Conservation (phyloP, 768 basidiomycete species). For the Suillus paluster region DNA sequence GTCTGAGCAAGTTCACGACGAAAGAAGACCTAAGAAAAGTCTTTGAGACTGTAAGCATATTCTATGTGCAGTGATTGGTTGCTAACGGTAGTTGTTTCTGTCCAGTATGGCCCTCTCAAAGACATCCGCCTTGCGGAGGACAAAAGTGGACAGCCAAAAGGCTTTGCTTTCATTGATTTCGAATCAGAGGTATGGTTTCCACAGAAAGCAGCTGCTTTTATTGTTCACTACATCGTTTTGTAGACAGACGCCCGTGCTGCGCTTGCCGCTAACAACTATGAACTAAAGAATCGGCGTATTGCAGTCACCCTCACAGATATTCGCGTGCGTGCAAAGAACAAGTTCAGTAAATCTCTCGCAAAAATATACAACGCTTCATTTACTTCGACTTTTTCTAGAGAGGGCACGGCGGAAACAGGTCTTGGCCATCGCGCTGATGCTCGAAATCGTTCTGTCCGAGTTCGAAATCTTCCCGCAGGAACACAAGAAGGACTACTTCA, state of each 20-base stretch:
- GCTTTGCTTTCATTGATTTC: slow-evolving; percentile 94
- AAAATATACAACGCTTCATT: not conserved
- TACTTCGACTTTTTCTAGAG: slow-evolving; percentile 32
- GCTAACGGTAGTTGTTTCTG: slow-evolving; percentile 11
- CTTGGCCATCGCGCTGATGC: slow-evolving; percentile 58
- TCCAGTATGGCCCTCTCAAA: slow-evolving; percentile 84
- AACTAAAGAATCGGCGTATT: slow-evolving; percentile 88
- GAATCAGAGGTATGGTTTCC: slow-evolving; percentile 65
- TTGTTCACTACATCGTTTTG: slow-evolving; percentile 8
- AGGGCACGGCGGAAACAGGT: slow-evolving; percentile 55
- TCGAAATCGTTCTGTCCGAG: slow-evolving; percentile 72
- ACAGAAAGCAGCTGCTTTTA: not conserved
- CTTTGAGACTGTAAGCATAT: slow-evolving; percentile 68
- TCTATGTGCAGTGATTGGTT: not conserved
- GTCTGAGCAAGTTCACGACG: slow-evolving; percentile 77
- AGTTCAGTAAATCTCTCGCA: slow-evolving; percentile 42
- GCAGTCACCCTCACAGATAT: slow-evolving; percentile 87
- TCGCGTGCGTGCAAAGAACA: slow-evolving; percentile 57
- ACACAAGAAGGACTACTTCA: slow-evolving; percentile 93
- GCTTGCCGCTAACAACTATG: slow-evolving; percentile 81
- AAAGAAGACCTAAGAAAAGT: slow-evolving; percentile 79
- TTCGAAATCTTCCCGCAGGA: slow-evolving; percentile 72
- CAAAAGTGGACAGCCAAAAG: slow-evolving; percentile 70
- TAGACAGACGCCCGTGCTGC: slow-evolving; percentile 75
- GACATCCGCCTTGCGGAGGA: slow-evolving; percentile 81